Percentiles rank a stretch among this genome's conserved stretches.
These are phyloP conservation scores for Fagopyrum tataricum DNA, from an alignment of 148 eudicot genomes.

Conservation along the genomic window DNA sequence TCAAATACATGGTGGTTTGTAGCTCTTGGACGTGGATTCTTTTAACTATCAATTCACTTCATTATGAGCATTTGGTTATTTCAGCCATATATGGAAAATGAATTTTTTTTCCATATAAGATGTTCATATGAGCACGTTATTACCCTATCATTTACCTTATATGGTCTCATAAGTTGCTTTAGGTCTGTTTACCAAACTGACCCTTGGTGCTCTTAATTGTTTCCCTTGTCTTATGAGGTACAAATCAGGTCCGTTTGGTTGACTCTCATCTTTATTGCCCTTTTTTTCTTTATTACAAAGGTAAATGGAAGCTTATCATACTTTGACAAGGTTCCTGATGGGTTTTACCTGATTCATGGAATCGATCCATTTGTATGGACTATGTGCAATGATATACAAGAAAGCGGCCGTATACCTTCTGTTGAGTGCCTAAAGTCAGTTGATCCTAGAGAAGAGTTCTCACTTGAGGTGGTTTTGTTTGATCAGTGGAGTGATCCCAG, in stretches of 20 bases:
- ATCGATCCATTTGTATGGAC: constrained; percentile 90
- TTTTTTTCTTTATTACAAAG: constrained; percentile 21
- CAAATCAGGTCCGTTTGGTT: background rate
- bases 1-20: too few relatives aligned
- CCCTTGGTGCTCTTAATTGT: too few relatives aligned
- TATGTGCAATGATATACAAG: constrained; percentile 67
- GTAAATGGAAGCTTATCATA: constrained; percentile 38
- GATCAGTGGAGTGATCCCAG: constrained; percentile 65
- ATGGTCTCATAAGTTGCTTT: too few relatives aligned
- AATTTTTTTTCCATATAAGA: too few relatives aligned
- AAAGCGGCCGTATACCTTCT: constrained; percentile 75
- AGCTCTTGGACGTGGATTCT: too few relatives aligned
- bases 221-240: too few relatives aligned
- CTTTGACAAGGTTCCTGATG: constrained; percentile 85
- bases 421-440: constrained; percentile 61
- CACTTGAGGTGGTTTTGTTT: constrained; percentile 64
- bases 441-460: constrained; percentile 47
- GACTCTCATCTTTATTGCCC: background rate
- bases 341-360: constrained; percentile 75
- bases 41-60: too few relatives aligned
- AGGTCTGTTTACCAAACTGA: too few relatives aligned
- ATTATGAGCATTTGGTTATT: too few relatives aligned
- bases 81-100: too few relatives aligned
- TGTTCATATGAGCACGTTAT: too few relatives aligned
- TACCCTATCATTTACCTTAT: too few relatives aligned